A percentile compares a stretch with the other conserved stretches of the same genome.
Conservation (phyloP, 139 green algal genomes). For the Coccomyxa sp. region DNA sequence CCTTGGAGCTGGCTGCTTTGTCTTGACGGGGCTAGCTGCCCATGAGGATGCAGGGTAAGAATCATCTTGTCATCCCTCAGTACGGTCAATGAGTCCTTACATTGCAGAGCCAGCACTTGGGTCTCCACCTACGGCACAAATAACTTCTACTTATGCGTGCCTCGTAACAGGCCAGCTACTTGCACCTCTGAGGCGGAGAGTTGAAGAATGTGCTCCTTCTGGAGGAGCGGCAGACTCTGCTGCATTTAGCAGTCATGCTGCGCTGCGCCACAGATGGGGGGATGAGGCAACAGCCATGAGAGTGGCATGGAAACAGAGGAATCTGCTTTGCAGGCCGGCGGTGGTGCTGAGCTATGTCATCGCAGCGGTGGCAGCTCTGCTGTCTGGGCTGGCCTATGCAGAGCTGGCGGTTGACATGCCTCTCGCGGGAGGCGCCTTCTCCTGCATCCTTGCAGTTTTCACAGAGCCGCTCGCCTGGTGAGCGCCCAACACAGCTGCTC, state of each 20-base stretch:
- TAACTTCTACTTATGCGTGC: neutral
- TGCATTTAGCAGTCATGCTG: neutral
- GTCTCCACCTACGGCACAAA: neutral
- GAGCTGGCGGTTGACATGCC: conserved; percentile 81
- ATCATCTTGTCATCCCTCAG: neutral
- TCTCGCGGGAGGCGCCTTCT: conserved; percentile 78
- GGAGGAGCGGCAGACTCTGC: neutral
- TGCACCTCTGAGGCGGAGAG: no score
- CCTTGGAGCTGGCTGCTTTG: conserved; percentile 87
- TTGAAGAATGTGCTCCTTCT: no score
- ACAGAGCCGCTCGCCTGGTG: conserved; percentile 74
- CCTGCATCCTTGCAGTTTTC: conserved; percentile 76
- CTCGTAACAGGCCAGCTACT: no score
- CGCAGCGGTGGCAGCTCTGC: conserved; percentile 54
- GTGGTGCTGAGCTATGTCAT: conserved; percentile 67
- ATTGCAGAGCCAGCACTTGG: neutral
- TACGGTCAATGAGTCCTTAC: neutral
- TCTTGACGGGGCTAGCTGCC: conserved; percentile 61
- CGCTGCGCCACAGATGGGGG: neutral
- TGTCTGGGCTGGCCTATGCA: conserved; percentile 80
- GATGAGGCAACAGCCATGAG: neutral
- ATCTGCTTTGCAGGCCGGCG: conserved; percentile 20
- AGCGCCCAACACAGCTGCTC: neutral
- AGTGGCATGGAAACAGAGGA: no score
- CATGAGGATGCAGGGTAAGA: neutral